These are phyloP conservation scores for Paramecium octaurelia DNA, from an alignment of 73 alveolate genomes.

Conservation along the genomic window DNA sequence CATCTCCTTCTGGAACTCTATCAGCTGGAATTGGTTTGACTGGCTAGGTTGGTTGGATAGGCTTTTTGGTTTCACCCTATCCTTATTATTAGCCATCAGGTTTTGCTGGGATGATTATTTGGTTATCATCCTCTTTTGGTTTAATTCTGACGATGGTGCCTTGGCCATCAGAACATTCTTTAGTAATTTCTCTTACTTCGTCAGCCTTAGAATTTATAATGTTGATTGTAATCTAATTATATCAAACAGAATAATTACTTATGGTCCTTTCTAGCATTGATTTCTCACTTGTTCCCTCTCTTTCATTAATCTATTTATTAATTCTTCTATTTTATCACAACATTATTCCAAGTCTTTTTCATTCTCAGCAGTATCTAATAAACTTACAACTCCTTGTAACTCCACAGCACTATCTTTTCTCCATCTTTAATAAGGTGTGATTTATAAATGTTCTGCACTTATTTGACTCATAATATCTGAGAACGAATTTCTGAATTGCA, in stretches of 20 bases:
- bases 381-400: slow-evolving; percentile 11
- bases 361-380: slow-evolving; percentile 14
- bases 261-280: not conserved
- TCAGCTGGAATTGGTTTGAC: slow-evolving; percentile 7
- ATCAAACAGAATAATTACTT: not conserved
- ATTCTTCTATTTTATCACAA: slow-evolving; percentile 36
- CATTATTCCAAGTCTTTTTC: not conserved
- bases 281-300: slow-evolving; percentile 31
- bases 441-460: not conserved
- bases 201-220: slow-evolving; percentile 17
- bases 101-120: not conserved
- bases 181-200: not conserved
- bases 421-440: slow-evolving; percentile 37
- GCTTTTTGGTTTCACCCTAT: not conserved
- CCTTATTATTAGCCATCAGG: not conserved
- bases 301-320: slow-evolving; percentile 1
- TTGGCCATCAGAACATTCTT: not conserved
- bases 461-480: not conserved
- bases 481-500: not conserved
- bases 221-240: slow-evolving; percentile 16
- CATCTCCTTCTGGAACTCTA: not conserved
- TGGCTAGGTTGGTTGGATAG: not conserved
- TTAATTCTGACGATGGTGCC: not conserved
- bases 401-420: not conserved
- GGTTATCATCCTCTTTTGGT: not conserved